Percentiles rank a stretch among this genome's conserved stretches.
Evolutionary conservation across 441 rosid genomes (phyloP).

Genomic region (Aquilaria agallochum): DNA sequence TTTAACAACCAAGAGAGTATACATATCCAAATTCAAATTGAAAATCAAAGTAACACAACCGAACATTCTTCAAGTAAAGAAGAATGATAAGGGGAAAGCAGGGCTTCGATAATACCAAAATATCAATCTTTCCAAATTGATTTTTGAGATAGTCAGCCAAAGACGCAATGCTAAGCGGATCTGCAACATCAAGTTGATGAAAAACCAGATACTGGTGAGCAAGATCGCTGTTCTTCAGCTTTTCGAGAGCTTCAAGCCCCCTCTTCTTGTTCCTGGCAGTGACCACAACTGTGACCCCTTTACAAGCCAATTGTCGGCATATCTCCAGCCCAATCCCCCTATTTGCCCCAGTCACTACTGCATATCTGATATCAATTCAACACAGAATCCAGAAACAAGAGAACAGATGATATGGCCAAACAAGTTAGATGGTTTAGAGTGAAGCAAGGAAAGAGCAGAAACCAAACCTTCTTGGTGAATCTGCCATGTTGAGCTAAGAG

Average conservation of each 20-base stretch:
- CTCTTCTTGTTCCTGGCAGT: conserved; percentile 32
- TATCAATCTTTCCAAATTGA: conserved; percentile 31
- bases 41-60: too few species aligned
- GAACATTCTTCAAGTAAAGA: too few species aligned
- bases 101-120: conserved; percentile 20
- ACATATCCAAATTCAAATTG: too few species aligned
- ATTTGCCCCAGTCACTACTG: conserved; percentile 34
- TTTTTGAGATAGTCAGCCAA: conserved; percentile 32
- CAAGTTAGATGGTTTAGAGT: neutral
- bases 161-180: conserved; percentile 29
- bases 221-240: conserved; percentile 15
- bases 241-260: conserved; percentile 27
- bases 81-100: too few species aligned
- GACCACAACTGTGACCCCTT: conserved; percentile 23
- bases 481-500: too few species aligned
- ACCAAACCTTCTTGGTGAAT: too few species aligned
- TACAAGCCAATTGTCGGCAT: conserved; percentile 23
- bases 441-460: neutral
- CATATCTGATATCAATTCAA: conserved; percentile 13
- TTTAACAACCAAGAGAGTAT: neutral
- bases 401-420: too few species aligned
- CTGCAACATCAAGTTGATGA: conserved; percentile 30
- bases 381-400: neutral
- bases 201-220: conserved; percentile 19
- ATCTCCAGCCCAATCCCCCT: conserved; percentile 32